These are phyloP conservation scores for Phytophthora melonis DNA, from an alignment of 352 stramenopile species.

Conservation along the genomic window DNA sequence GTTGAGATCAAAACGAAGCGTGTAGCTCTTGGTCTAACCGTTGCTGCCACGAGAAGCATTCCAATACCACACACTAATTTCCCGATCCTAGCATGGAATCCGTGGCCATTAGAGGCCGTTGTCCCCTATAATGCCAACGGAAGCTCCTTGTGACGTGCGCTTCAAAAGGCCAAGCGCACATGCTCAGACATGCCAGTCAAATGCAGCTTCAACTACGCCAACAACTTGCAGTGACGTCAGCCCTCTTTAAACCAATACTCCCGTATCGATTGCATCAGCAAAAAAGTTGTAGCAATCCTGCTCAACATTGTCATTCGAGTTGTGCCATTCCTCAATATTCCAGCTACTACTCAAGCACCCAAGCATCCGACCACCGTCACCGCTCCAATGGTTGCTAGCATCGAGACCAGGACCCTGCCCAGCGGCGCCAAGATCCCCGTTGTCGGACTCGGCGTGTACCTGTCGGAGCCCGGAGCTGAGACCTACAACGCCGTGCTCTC, in stretches of 20 bases:
- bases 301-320: not conserved
- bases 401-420: constrained; percentile 48
- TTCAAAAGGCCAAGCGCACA: not conserved
- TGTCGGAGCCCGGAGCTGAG: constrained; percentile 52
- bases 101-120: too few relatives aligned
- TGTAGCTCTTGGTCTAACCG: too few relatives aligned
- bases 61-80: too few relatives aligned
- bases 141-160: too few relatives aligned
- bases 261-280: not conserved
- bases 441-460: constrained; percentile 67
- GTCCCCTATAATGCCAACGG: too few relatives aligned
- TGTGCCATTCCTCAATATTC: constrained; percentile 23
- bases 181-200: not conserved
- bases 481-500: constrained; percentile 65
- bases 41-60: too few relatives aligned
- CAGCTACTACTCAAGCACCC: constrained; percentile 9
- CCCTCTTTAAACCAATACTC: not conserved
- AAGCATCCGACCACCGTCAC: not conserved
- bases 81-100: too few relatives aligned
- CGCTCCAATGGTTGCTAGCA: not conserved
- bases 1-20: too few relatives aligned
- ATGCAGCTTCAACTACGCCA: not conserved
- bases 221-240: not conserved
- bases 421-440: constrained; percentile 57
- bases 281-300: not conserved